Conservation (phyloP, 2,329 filamentous ascomycete species). For the Phaeosphaeriaceae sp. region DNA sequence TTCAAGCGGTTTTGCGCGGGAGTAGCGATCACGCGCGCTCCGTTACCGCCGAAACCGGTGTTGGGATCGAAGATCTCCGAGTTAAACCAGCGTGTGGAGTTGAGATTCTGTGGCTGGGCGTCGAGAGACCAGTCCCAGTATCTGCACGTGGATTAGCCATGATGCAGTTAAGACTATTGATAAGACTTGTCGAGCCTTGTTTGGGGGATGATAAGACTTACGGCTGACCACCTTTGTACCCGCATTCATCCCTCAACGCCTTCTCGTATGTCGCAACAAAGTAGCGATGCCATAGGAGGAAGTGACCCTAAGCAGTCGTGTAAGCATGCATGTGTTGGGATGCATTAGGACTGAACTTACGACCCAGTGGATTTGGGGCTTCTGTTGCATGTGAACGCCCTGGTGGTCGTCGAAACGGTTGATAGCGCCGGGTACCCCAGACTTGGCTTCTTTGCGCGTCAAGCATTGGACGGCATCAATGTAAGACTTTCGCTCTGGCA, state of each 20-base stretch:
- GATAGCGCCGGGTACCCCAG: slow-evolving; percentile 18
- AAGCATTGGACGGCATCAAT: slow-evolving; percentile 34
- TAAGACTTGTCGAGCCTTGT: background rate
- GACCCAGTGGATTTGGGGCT: slow-evolving; percentile 32
- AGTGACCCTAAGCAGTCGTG: slow-evolving; percentile 15
- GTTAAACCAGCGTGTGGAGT: slow-evolving; percentile 20
- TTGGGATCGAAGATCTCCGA: slow-evolving; percentile 25
- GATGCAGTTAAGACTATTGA: background rate
- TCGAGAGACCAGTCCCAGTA: slow-evolving; percentile 40
- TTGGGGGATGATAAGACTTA: slow-evolving; percentile 35
- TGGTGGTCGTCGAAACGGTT: slow-evolving; percentile 36
- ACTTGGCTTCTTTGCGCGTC: slow-evolving; percentile 19
- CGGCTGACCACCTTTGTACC: slow-evolving; percentile 31
- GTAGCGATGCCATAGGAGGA: slow-evolving; percentile 33
- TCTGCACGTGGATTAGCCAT: background rate
- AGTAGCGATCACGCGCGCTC: slow-evolving; percentile 33
- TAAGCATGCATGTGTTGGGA: background rate
- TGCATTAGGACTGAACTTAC: background rate
- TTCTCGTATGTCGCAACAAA: slow-evolving; percentile 30
- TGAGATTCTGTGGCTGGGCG: slow-evolving; percentile 19
- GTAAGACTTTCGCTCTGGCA: slow-evolving; percentile 22
- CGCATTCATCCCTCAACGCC: slow-evolving; percentile 29
- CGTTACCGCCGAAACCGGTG: slow-evolving; percentile 48
- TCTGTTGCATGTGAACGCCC: slow-evolving; percentile 31
- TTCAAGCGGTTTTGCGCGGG: slow-evolving; percentile 31